Percentiles rank a stretch among this genome's conserved stretches.
These are phyloP conservation scores for Lichtheimia ornata DNA, from an alignment of 371 early-diverging fungal genomes.

Conservation along the genomic window DNA sequence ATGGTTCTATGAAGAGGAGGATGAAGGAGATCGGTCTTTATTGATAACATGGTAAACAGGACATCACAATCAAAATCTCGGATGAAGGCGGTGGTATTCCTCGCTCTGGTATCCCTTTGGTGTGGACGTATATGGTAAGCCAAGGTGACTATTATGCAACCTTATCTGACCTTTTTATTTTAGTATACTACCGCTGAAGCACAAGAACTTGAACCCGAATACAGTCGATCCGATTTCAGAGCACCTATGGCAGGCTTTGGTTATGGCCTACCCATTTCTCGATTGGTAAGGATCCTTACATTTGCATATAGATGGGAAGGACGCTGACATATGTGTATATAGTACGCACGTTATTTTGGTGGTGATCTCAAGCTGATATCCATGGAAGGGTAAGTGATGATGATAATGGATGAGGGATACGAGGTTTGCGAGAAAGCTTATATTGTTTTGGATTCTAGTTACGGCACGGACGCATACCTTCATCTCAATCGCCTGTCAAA, in stretches of 20 bases:
- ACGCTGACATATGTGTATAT: neutral
- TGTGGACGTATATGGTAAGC: slow-evolving; percentile 92
- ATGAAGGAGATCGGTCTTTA: neutral
- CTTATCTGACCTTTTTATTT: neutral
- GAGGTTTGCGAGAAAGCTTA: neutral
- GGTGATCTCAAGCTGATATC: slow-evolving; percentile 91
- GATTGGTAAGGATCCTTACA: slow-evolving; percentile 45
- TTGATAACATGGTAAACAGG: slow-evolving; percentile 38
- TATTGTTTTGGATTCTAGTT: slow-evolving; percentile 37
- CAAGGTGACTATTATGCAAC: neutral
- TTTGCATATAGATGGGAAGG: neutral
- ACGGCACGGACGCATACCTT: slow-evolving; percentile 94
- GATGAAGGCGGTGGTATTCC: slow-evolving; percentile 98
- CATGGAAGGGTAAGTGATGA: slow-evolving; percentile 85
- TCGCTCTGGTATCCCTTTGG: slow-evolving; percentile 84
- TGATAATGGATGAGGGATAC: neutral
- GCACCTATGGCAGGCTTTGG: slow-evolving; percentile 97
- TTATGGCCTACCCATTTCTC: slow-evolving; percentile 84
- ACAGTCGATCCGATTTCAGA: slow-evolving; percentile 80
- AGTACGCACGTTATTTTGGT: slow-evolving; percentile 93
- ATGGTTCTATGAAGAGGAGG: neutral
- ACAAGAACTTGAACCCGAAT: slow-evolving; percentile 63
- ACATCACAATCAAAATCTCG: slow-evolving; percentile 94
- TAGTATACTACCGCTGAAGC: slow-evolving; percentile 23
- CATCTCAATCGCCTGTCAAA: slow-evolving; percentile 90